Evolutionary conservation across 352 stramenopile genomes (phyloP), one percentile per base, ranked within the genome.

Genomic region (Phytopythium vexans): DNA sequence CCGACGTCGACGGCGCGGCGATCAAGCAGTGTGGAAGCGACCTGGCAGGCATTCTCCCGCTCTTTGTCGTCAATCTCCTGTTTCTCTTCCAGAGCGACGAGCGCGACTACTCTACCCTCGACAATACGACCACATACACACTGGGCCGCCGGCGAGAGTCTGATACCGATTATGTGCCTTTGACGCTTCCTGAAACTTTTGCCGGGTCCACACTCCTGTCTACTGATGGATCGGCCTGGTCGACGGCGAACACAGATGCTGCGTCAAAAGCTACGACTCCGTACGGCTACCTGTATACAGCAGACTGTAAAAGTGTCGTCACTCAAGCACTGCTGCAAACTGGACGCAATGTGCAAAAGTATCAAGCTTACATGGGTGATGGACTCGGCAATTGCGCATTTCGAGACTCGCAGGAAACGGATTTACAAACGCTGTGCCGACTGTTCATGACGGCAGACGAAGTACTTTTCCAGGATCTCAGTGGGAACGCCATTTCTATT

Each of bases 301-400:
- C 42, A 3, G 68, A 77, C 44, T 78, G 69, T 47, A 34, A 36
- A 6, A 42, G 56, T 8, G 34, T 60, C 2, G 65, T 75, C 10
- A 52, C 74, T 32, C 52, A 38, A 0, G 66, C 60, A 4, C 65
- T 71, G 49, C 35, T 56, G 9, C 56, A 72, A 33, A 56, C 48
- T 9, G 69, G 69, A 33, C 69, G 69, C 35, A 78, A 78, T 14
- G 69, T 75, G 8, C 66, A 75, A 40, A 78, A 78, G 32, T 74
- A 78, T 37, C 69, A 75, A 16, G 63, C 66, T 6, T 78, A 66
- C 16, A 61, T 75, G 38, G 63, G 69, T 7, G 69, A 78, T 16
- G 66, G 66, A 1, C 38, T 73, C 5, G 66, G 69, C 1, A 61
- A 73, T 48, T 75, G 66, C 37, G 51, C 45, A 1, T 74, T 74